These are phyloP conservation scores for Lodderomyces parapsilosis DNA, from an alignment of 1,139 yeast species.

Conservation along the genomic window DNA sequence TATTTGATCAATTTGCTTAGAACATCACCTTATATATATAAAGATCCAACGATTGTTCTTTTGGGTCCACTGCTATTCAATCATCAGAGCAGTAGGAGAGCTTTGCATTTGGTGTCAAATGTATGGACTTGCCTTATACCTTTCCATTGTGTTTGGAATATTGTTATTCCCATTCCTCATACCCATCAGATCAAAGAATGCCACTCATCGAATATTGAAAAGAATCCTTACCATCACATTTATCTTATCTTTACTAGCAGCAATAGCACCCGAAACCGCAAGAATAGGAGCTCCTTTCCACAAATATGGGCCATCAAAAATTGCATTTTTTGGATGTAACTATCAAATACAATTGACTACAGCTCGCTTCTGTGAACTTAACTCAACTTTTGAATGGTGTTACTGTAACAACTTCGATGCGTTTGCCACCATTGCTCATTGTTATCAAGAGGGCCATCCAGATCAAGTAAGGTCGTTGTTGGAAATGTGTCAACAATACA, in stretches of 20 bases:
- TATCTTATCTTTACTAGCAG: constrained; percentile 21
- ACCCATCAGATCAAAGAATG: constrained; percentile 17
- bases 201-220: constrained; percentile 13
- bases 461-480: constrained; percentile 25
- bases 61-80: neutral
- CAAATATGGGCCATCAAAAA: constrained; percentile 25
- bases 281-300: constrained; percentile 36
- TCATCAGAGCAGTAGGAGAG: neutral
- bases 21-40: too few species aligned
- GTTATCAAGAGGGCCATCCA: constrained; percentile 28
- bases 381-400: constrained; percentile 18
- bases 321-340: constrained; percentile 33
- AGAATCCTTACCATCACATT: constrained; percentile 16
- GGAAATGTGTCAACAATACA: constrained; percentile 26
- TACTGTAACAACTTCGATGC: constrained; percentile 33
- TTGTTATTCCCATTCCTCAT: constrained; percentile 21
- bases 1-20: constrained; percentile 1
- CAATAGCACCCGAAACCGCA: constrained; percentile 34
- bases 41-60: too few species aligned
- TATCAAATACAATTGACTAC: constrained; percentile 22
- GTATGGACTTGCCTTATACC: constrained; percentile 21
- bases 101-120: constrained; percentile 11
- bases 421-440: constrained; percentile 42
- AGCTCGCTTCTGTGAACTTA: constrained; percentile 26
- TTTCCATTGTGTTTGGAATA: constrained; percentile 18